Evolutionary conservation across 2,329 filamentous ascomycete genomes (phyloP), one percentile per base, ranked within the genome.

Genomic region (Neophaeococcomyces aloes): DNA sequence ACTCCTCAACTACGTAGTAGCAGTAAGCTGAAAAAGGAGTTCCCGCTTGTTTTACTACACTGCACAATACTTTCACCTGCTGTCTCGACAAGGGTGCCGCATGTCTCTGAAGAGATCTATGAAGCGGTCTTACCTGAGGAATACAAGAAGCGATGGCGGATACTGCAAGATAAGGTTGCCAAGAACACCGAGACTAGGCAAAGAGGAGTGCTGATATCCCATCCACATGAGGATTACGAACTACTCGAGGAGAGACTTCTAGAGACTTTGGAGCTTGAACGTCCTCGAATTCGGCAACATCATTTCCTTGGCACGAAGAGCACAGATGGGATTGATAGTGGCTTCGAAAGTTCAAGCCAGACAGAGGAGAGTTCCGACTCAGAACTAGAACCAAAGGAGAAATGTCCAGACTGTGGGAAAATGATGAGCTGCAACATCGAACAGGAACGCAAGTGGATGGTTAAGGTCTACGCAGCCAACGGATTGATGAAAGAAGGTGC

Each of bases 391-490:
- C 57, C 55, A 57, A 65, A 57, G 1, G 62, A 66, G 31, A 60
- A 65, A 33, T 76, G 73, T 53, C 61, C 61, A 1, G 72, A 76
- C 44, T 76, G 73, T 49, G 55, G 71, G 52, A 48, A 67, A 55
- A 48, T 68, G 58, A 23, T 79, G 56, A 67, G 61, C 50, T 43
- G 67, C 56, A 44, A 70, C 57, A 46, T 58, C 48, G 68, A 57
- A 59, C 69, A 38, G 56, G 72, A 61, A 60, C 74, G 52, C 61
- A 78, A 65, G 65, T 81, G 59, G 66, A 70, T 63, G 62, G 70
- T 96, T 60, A 91, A 87, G 58, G 81, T 96, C 1, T 98, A 89
- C 57, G 91, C 91, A 1, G 89, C 87, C 41, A 98, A 96, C 61
- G 91, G 91, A 0, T 68, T 96, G 37, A 94, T 98, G 86, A 78